Percentiles rank a stretch among this genome's conserved stretches.
phyloP scores from a whole-genome alignment of 2,329 filamentous ascomycete genomes.

The Fusarium subglutinans region DNA sequence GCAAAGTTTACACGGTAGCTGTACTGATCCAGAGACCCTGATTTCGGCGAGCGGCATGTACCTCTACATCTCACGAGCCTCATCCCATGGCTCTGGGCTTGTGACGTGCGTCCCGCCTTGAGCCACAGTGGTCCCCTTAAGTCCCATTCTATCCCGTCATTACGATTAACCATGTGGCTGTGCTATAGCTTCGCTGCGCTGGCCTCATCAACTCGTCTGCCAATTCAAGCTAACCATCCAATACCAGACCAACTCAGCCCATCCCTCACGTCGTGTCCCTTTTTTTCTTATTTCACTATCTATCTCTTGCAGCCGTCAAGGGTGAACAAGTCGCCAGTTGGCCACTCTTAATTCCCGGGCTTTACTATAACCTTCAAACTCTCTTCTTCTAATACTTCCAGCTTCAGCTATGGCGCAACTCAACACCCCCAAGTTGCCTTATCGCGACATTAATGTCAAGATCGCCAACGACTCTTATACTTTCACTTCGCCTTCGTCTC shows the following conservation, averaged over 20 bases:
- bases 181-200: slow-evolving; percentile 44
- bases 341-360: slow-evolving; percentile 26
- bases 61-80: slow-evolving; percentile 11
- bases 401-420: slow-evolving; percentile 49
- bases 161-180: slow-evolving; percentile 37
- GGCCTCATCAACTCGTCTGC: slow-evolving; percentile 40
- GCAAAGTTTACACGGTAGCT: background rate
- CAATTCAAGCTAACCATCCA: slow-evolving; percentile 22
- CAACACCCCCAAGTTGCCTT: slow-evolving; percentile 66
- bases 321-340: slow-evolving; percentile 32
- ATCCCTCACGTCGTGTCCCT: slow-evolving; percentile 39
- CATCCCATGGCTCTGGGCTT: slow-evolving; percentile 13
- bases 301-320: slow-evolving; percentile 30
- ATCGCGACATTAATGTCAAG: slow-evolving; percentile 96
- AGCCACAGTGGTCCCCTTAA: slow-evolving; percentile 17
- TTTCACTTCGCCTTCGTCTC: slow-evolving; percentile 94
- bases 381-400: slow-evolving; percentile 20
- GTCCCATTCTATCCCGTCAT: slow-evolving; percentile 13
- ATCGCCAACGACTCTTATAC: slow-evolving; percentile 92
- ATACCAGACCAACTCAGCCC: slow-evolving; percentile 26
- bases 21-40: background rate
- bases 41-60: background rate
- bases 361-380: slow-evolving; percentile 2
- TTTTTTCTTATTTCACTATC: slow-evolving; percentile 18
- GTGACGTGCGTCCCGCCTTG: slow-evolving; percentile 28